A percentile compares a stretch with the other conserved stretches of the same genome.
Conservation (phyloP, 306 rosid genomes). For the Mimosa bimucronata region DNA sequence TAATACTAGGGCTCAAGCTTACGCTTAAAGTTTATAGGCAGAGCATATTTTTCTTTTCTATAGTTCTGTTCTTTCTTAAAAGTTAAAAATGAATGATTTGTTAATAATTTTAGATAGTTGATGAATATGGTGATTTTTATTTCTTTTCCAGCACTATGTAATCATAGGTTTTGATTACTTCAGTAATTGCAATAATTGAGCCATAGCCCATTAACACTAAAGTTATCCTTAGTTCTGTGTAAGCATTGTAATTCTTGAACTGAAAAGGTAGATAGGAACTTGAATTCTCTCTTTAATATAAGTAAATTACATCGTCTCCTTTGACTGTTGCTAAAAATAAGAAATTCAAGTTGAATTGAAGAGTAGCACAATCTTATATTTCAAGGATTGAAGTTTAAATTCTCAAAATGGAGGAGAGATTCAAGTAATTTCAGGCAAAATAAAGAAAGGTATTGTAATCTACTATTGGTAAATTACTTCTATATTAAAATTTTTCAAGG, state of each 20-base stretch:
- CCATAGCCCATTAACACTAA: background rate
- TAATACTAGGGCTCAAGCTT: conserved; percentile 5
- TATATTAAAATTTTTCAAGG: background rate
- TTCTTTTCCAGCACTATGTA: background rate
- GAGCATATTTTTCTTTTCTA: background rate
- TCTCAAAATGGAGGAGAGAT: background rate
- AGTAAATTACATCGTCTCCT: background rate
- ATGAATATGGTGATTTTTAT: background rate
- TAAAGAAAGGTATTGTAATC: too few relatives aligned
- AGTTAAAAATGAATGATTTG: background rate
- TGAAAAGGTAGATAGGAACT: background rate
- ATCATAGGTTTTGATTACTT: background rate
- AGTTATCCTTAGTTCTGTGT: background rate
- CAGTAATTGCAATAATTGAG: background rate
- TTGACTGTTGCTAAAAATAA: background rate
- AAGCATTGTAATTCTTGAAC: background rate
- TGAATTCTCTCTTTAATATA: background rate
- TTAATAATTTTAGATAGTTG: background rate
- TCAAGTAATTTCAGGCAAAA: background rate
- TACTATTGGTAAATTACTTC: too few relatives aligned
- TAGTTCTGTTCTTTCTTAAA: background rate
- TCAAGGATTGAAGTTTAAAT: background rate
- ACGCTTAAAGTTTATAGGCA: conserved; percentile 8
- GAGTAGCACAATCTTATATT: background rate
- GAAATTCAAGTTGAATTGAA: background rate